These are phyloP conservation scores for Umbelopsis vinacea DNA, from an alignment of 192 early-diverging fungal species.

Conservation along the genomic window DNA sequence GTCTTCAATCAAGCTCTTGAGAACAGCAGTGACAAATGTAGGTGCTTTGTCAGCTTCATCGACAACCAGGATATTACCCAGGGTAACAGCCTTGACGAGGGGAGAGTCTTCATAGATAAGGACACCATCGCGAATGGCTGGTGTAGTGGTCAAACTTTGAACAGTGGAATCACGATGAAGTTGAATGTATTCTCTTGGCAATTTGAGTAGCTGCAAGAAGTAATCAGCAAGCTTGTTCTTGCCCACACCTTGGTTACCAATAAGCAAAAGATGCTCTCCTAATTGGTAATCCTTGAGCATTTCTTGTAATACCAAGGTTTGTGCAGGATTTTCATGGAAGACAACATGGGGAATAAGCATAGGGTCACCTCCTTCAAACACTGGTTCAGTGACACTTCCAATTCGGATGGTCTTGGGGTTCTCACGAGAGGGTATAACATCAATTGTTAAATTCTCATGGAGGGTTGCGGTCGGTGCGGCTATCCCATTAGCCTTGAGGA, in stretches of 20 bases:
- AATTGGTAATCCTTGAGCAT: slow-evolving; percentile 80
- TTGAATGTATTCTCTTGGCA: slow-evolving; percentile 81
- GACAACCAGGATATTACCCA: slow-evolving; percentile 66
- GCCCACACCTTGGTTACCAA: slow-evolving; percentile 82
- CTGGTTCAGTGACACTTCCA: slow-evolving; percentile 52
- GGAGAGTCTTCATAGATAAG: slow-evolving; percentile 76
- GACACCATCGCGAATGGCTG: slow-evolving; percentile 71
- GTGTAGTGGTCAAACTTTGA: slow-evolving; percentile 74
- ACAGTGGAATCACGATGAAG: slow-evolving; percentile 82
- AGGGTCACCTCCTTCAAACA: slow-evolving; percentile 59
- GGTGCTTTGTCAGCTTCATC: slow-evolving; percentile 88
- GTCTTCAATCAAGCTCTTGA: slow-evolving; percentile 75
- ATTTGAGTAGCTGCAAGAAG: slow-evolving; percentile 69
- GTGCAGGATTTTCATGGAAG: slow-evolving; percentile 79
- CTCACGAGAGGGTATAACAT: slow-evolving; percentile 53
- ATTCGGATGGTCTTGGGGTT: slow-evolving; percentile 56
- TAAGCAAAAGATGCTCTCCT: slow-evolving; percentile 80
- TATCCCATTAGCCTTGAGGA: slow-evolving; percentile 63
- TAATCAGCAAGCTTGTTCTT: slow-evolving; percentile 70
- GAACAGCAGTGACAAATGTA: slow-evolving; percentile 74
- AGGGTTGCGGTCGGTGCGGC: slow-evolving; percentile 36
- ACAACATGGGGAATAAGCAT: slow-evolving; percentile 67
- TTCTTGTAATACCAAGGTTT: slow-evolving; percentile 71
- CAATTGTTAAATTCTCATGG: slow-evolving; percentile 48
- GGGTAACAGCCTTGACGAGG: slow-evolving; percentile 50